Evolutionary conservation across 1,139 yeast genomes (phyloP).

Genomic region (Yamadazyma jaroonii): DNA sequence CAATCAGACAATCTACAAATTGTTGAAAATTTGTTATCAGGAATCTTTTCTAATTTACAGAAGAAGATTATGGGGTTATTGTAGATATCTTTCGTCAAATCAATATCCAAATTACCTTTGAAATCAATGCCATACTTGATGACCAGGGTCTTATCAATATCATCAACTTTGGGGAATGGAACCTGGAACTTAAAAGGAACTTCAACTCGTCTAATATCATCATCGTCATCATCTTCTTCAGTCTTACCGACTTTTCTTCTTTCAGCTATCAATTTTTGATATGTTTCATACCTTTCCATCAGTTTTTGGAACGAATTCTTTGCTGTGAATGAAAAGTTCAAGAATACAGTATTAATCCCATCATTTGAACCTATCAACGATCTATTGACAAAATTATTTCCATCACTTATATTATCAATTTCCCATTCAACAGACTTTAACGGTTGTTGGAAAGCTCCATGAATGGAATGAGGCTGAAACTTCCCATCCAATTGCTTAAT

Average conservation of each 20-base stretch:
- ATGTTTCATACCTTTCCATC: slow-evolving; percentile 23
- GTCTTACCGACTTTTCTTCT: slow-evolving; percentile 16
- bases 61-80: slow-evolving; percentile 8
- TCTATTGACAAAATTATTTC: slow-evolving; percentile 60
- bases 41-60: slow-evolving; percentile 3
- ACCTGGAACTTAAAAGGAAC: slow-evolving; percentile 36
- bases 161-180: slow-evolving; percentile 27
- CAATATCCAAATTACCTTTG: slow-evolving; percentile 6
- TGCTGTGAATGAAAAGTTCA: slow-evolving; percentile 50
- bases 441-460: slow-evolving; percentile 25
- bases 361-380: slow-evolving; percentile 56
- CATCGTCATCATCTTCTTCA: slow-evolving; percentile 22
- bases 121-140: slow-evolving; percentile 18
- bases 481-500: slow-evolving; percentile 20
- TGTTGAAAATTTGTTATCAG: slow-evolving; percentile 41
- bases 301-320: slow-evolving; percentile 28
- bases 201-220: slow-evolving; percentile 15
- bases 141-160: slow-evolving; percentile 22
- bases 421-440: slow-evolving; percentile 29
- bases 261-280: slow-evolving; percentile 14
- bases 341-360: slow-evolving; percentile 48
- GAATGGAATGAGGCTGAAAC: slow-evolving; percentile 39
- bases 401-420: slow-evolving; percentile 41
- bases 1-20: slow-evolving; percentile 60
- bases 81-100: slow-evolving; percentile 7